Percentiles rank a stretch among this genome's conserved stretches.
phyloP scores from a whole-genome alignment of 2,329 filamentous ascomycete genomes.

The Fusarium ramigenum region DNA sequence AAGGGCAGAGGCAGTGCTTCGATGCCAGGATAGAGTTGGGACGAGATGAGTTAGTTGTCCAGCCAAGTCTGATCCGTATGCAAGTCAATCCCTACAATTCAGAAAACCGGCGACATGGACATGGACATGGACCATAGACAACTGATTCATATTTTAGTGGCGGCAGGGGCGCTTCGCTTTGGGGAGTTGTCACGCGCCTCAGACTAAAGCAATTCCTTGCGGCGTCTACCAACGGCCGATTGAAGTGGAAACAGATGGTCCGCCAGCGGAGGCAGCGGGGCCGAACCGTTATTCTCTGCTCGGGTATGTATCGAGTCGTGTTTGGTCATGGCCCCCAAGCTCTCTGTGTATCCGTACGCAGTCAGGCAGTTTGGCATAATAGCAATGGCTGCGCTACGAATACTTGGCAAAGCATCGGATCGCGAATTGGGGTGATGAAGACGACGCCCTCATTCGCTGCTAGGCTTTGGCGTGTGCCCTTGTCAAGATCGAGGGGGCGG shows the following conservation, averaged over 20 bases:
- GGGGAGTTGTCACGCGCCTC: slow-evolving; percentile 11
- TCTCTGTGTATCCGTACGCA: neutral
- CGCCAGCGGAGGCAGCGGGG: slow-evolving; percentile 36
- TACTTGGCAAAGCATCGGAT: slow-evolving; percentile 10
- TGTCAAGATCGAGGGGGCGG: slow-evolving; percentile 39
- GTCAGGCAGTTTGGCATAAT: neutral
- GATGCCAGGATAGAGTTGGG: slow-evolving; percentile 22
- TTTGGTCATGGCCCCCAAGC: neutral
- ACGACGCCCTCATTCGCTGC: slow-evolving; percentile 23
- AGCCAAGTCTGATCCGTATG: slow-evolving; percentile 23
- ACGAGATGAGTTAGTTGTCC: slow-evolving; percentile 28
- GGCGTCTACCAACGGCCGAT: slow-evolving; percentile 26
- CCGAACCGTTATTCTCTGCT: slow-evolving; percentile 22
- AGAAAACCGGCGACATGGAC: slow-evolving; percentile 30
- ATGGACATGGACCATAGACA: slow-evolving; percentile 23
- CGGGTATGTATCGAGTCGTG: neutral
- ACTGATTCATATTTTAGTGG: slow-evolving; percentile 23
- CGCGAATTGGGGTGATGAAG: slow-evolving; percentile 11
- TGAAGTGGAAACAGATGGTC: slow-evolving; percentile 35
- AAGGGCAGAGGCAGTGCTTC: neutral
- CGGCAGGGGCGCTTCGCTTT: slow-evolving; percentile 39
- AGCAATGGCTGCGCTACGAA: neutral
- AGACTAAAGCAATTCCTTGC: slow-evolving; percentile 6
- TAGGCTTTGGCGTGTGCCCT: slow-evolving; percentile 24
- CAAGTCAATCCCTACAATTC: slow-evolving; percentile 18